Percentiles rank a stretch among this genome's conserved stretches.
Conservation (phyloP, 768 basidiomycete species). For the Amanita muscaria region DNA sequence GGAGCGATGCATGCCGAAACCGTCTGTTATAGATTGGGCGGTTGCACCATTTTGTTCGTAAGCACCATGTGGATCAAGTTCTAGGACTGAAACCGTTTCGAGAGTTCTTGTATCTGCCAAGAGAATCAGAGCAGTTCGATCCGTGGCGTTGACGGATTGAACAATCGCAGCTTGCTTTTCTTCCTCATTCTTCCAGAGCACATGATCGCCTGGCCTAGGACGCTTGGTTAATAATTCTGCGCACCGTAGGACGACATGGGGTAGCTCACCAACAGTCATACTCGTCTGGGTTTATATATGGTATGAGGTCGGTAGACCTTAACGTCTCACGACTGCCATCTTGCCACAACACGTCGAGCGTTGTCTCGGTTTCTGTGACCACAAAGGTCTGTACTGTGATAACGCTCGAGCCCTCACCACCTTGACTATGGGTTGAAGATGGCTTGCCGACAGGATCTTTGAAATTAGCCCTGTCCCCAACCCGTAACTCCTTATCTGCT, state of each 20-base stretch:
- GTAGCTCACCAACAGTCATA: slow-evolving; percentile 75
- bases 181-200: slow-evolving; percentile 75
- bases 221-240: slow-evolving; percentile 9
- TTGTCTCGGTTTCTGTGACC: slow-evolving; percentile 66
- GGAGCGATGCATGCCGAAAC: slow-evolving; percentile 73
- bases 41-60: slow-evolving; percentile 38
- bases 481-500: slow-evolving; percentile 55
- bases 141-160: slow-evolving; percentile 63
- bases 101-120: slow-evolving; percentile 42
- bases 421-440: slow-evolving; percentile 52
- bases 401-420: slow-evolving; percentile 32
- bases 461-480: slow-evolving; percentile 64
- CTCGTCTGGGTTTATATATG: slow-evolving; percentile 83
- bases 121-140: slow-evolving; percentile 62
- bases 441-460: slow-evolving; percentile 41
- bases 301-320: slow-evolving; percentile 59
- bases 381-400: slow-evolving; percentile 49
- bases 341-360: slow-evolving; percentile 77
- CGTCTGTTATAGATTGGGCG: slow-evolving; percentile 37
- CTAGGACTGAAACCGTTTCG: slow-evolving; percentile 73
- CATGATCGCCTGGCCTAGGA: slow-evolving; percentile 83
- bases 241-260: not conserved
- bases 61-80: slow-evolving; percentile 80
- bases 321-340: slow-evolving; percentile 62
- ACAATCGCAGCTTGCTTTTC: slow-evolving; percentile 60